Evolutionary conservation across 208 protist species (phyloP).

Genomic region (Trypanosoma cruzi): DNA sequence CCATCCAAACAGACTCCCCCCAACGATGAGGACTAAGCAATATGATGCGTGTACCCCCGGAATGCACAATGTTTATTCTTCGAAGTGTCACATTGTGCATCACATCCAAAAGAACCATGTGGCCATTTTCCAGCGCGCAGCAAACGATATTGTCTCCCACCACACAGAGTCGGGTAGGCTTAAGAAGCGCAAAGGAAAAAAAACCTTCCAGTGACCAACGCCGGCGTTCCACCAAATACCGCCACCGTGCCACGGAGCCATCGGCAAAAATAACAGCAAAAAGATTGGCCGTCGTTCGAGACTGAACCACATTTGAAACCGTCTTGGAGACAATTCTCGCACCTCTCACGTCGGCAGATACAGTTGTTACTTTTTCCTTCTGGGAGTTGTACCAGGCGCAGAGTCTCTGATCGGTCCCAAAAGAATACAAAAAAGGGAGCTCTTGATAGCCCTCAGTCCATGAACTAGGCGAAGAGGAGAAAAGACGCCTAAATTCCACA

Average conservation of each 20-base stretch:
- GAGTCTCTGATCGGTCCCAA: constrained; percentile 73
- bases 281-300: constrained; percentile 37
- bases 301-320: constrained; percentile 69
- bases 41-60: constrained; percentile 72
- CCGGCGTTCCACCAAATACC: constrained; percentile 41
- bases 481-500: constrained; percentile 80
- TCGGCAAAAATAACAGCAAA: constrained; percentile 84
- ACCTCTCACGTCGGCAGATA: constrained; percentile 67
- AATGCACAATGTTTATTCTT: constrained; percentile 75
- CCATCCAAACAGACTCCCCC: constrained; percentile 78
- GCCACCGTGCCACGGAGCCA: constrained; percentile 72
- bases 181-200: constrained; percentile 44
- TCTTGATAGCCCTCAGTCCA: constrained; percentile 2
- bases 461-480: constrained; percentile 46
- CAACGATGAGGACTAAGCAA: constrained; percentile 59
- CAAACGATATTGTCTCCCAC: constrained; percentile 45
- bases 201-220: constrained; percentile 61
- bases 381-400: constrained; percentile 67
- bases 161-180: constrained; percentile 48
- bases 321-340: constrained; percentile 65
- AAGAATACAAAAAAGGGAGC: constrained; percentile 79
- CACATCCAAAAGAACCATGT: constrained; percentile 69
- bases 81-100: constrained; percentile 50
- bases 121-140: constrained; percentile 69
- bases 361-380: constrained; percentile 47